Evolutionary conservation across 2,329 filamentous ascomycete species (phyloP), one percentile per base, ranked within the genome.

Genomic region (Botrytis fragariae): DNA sequence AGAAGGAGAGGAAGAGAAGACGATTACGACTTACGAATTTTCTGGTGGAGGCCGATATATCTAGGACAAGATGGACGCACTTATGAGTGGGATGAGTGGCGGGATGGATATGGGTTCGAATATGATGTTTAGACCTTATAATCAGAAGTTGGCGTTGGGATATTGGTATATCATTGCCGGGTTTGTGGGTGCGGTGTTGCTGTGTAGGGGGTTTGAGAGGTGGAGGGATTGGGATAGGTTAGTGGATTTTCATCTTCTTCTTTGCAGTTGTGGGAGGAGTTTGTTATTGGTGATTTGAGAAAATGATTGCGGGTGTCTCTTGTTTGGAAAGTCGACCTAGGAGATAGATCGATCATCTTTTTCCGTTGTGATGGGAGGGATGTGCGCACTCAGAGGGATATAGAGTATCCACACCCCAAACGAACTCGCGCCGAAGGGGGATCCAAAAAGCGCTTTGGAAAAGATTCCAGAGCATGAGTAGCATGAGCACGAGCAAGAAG

Each of bases 81-180:
- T 76, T 70, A 75, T 73, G 39, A 72, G 73, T 45, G 57, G 67
- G 51, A 73, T 69, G 75, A 73, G 74, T 69, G 67, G 61, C 45
- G 74, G 74, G 18, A 78, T 77, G 76, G 77, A 78, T 71, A 76
- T 75, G 75, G n/a, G 72, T 51, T 76, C 75, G 74, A 79, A 81
- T 70, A 81, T 83, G 29, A 80, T 83, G 78, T 85, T 86, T 78
- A 81, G 83, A 73, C 74, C 80, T 1, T 81, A 81, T 54, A 89
- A 90, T 77, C 84, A 84, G 78, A 83, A 82, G 59, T 83, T 89
- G 69, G 88, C 88, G 25, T 83, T 83, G 29, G 84, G 84, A 3
- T 91, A 86, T 77, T 91, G 89, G 89, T 90, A 90, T 78, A 84
- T 88, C 48, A 81, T 89, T 54, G 87, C 84, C 12, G 85, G 82